Conservation (phyloP, 306 rosid species). For the Canavalia gladiata region DNA sequence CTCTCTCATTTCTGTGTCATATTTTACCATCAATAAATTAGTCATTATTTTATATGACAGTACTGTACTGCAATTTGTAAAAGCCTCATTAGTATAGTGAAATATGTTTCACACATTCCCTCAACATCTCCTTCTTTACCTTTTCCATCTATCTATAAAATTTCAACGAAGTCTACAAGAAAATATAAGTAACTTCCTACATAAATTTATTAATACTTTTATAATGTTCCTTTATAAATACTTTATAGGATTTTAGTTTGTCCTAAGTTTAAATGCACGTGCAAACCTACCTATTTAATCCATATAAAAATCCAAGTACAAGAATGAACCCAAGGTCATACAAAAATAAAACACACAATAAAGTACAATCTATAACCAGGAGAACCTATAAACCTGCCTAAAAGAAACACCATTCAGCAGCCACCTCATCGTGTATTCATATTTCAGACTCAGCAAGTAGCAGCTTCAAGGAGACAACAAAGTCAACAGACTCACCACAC, state of each 20-base stretch:
- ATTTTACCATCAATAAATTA: slow-evolving; percentile 8
- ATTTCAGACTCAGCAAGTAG: slow-evolving; percentile 9
- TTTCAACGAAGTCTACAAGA: slow-evolving; percentile 6
- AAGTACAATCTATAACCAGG: neutral
- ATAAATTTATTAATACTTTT: neutral
- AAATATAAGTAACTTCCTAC: neutral
- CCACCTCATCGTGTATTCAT: neutral
- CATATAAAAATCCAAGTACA: neutral
- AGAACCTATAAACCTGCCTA: neutral
- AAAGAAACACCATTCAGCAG: slow-evolving; percentile 7
- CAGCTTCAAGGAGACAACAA: slow-evolving; percentile 16
- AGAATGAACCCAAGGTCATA: neutral
- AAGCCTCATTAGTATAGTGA: neutral
- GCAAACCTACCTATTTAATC: neutral
- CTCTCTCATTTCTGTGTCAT: neutral
- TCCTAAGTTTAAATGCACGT: neutral
- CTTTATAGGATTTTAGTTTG: slow-evolving; percentile 2
- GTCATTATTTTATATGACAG: slow-evolving; percentile 1
- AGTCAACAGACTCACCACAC: too few species aligned
- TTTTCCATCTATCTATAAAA: slow-evolving; percentile 14
- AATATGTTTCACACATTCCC: neutral
- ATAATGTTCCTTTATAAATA: neutral
- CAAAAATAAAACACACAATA: neutral
- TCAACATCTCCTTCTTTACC: neutral
- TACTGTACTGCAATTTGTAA: neutral